Percentiles rank a stretch among this genome's conserved stretches.
Evolutionary conservation across 805 yeast species (phyloP).

Genomic region (Komagataella populi): DNA sequence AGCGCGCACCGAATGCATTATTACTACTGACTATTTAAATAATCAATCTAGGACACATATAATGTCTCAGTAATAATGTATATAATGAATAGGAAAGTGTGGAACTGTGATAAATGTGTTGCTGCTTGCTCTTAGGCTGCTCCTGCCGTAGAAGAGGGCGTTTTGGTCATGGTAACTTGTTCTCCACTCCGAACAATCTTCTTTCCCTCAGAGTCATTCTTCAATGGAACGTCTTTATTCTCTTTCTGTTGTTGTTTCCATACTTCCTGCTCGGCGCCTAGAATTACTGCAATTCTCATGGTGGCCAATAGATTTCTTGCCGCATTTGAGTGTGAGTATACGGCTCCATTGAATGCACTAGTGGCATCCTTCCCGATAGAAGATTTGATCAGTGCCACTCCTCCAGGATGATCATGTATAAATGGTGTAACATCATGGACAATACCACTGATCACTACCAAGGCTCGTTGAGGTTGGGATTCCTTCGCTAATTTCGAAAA

Average conservation of each 20-base stretch:
- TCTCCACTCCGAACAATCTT: conserved; percentile 46
- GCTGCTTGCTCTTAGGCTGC: conserved; percentile 28
- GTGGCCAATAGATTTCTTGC: conserved; percentile 77
- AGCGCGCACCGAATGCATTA: background rate
- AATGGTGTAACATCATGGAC: conserved; percentile 64
- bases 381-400: conserved; percentile 55
- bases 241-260: conserved; percentile 64
- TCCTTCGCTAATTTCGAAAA: conserved; percentile 2
- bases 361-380: conserved; percentile 76
- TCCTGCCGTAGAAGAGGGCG: conserved; percentile 39
- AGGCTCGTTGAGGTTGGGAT: conserved; percentile 26
- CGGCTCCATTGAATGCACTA: conserved; percentile 77
- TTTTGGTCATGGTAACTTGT: conserved; percentile 35
- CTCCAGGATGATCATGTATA: conserved; percentile 76
- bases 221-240: conserved; percentile 50
- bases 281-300: conserved; percentile 81
- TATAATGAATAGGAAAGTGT: background rate
- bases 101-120: background rate
- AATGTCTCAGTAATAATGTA: background rate
- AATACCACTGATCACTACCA: conserved; percentile 64
- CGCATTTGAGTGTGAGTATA: conserved; percentile 74
- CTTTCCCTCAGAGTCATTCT: conserved; percentile 38
- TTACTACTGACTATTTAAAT: background rate
- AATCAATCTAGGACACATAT: background rate
- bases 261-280: conserved; percentile 68